phyloP scores from a whole-genome alignment of 179 eudicot genomes.

The Silene coronaria region DNA sequence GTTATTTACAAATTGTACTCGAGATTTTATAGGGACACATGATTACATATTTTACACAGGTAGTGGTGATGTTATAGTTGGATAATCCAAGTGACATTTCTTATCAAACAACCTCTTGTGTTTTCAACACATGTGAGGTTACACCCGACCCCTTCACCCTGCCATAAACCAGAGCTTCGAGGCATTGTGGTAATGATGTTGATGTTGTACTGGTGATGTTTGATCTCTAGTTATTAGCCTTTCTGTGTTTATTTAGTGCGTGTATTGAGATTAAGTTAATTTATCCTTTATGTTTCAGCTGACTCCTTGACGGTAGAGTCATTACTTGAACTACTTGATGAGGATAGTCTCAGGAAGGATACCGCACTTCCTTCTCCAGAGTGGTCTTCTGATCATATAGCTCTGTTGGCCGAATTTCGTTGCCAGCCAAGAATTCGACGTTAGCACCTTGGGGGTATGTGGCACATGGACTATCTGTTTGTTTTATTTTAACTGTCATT shows the following conservation, averaged over 20 bases:
- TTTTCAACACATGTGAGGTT: neutral
- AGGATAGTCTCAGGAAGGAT: constrained; percentile 89
- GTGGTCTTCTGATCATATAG: constrained; percentile 99
- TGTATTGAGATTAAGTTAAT: neutral
- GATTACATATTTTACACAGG: constrained; percentile 95
- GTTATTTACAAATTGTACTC: constrained; percentile 80
- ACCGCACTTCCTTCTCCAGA: constrained; percentile 99
- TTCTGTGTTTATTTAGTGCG: neutral
- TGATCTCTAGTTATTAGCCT: neutral
- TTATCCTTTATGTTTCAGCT: constrained; percentile 46
- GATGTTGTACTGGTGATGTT: too few species aligned
- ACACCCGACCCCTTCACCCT: too few species aligned
- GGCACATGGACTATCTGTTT: neutral
- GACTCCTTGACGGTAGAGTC: constrained; percentile 92
- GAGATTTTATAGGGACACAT: constrained; percentile 89
- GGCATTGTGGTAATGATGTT: too few species aligned
- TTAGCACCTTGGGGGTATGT: constrained; percentile 31
- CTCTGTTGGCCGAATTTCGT: constrained; percentile 93
- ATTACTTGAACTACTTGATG: constrained; percentile 89
- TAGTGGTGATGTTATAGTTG: constrained; percentile 18
- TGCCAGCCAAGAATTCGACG: constrained; percentile 81
- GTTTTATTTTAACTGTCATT: neutral
- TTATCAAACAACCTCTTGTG: neutral
- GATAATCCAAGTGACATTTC: neutral
- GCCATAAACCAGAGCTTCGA: too few species aligned